Base-by-base conservation (phyloP, 257 asterid genomes). In the Rauvolfia tetraphylla region DNA sequence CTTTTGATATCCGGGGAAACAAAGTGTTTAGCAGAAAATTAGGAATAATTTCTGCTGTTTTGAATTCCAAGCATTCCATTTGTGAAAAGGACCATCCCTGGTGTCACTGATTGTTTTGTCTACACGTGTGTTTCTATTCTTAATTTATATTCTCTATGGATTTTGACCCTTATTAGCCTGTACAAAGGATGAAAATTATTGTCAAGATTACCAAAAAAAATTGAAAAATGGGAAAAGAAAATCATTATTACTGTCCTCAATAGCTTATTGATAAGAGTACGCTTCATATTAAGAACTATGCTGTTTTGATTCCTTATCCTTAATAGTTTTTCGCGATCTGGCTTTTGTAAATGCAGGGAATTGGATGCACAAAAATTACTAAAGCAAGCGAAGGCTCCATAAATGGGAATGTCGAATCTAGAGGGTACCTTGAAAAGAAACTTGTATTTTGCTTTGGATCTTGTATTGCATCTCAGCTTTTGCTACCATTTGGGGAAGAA, bases 401-500 rank as follows among this genome's bases (percentile, higher is more conserved):
- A 73, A 83, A 71, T 81, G 96, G 93, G 66, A 92, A 91, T 88
- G 92, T 90, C 73, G 98, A 95, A 86, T 90, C 98, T 12, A 92
- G 97, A 80, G 85, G 92, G 58, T 92, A 95, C 81, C 90, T 92
- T 75, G 99, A 90, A 85, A 95, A 92, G 87, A 92, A 88, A 83
- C 97, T 95, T 74, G 98, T 95, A 17, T 95, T 95, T 86, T 89
- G 90, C 87, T 95, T 95, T 89, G 98, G 98, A 73, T 92, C 99
- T 81, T 84, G 91, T 80, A 84, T 92, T 76, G 97, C 99, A 70
- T 87, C 99, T 17, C 95, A 92, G 87, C 87, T 95, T 74, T 73
- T 95, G 79, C 93, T 95, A 71, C 98, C 99, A 59, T 89, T 91
- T 88, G 98, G 97, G 78, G 99, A 95, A 83, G 98, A 92, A 85